Conservation (phyloP, 2,329 filamentous ascomycete species). For the Coniochaeta ligniaria region DNA sequence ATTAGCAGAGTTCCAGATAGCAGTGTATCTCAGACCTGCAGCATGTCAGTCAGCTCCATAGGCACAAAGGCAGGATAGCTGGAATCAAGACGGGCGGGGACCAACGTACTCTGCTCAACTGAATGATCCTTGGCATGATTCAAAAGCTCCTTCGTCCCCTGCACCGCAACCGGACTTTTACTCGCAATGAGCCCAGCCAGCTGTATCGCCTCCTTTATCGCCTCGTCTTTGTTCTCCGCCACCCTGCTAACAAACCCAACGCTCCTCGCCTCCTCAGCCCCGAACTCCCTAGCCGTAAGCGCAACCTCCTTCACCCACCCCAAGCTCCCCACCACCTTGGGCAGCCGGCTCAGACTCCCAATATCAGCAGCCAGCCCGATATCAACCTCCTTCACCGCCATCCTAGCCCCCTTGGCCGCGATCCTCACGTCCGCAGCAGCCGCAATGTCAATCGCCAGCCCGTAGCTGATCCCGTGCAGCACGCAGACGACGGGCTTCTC, state of each 20-base stretch:
- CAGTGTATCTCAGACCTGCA: slow-evolving; percentile 69
- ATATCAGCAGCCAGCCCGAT: slow-evolving; percentile 77
- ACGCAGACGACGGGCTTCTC: slow-evolving; percentile 87
- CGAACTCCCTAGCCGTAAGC: slow-evolving; percentile 63
- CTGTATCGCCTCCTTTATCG: slow-evolving; percentile 55
- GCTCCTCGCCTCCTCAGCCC: slow-evolving; percentile 58
- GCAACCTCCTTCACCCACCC: slow-evolving; percentile 78
- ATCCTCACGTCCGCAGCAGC: slow-evolving; percentile 66
- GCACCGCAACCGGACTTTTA: slow-evolving; percentile 84
- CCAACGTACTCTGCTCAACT: slow-evolving; percentile 63
- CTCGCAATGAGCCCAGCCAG: slow-evolving; percentile 59
- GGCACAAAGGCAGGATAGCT: neutral
- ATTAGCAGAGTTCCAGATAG: slow-evolving; percentile 79
- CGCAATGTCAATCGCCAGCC: slow-evolving; percentile 69
- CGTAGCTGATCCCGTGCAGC: slow-evolving; percentile 71
- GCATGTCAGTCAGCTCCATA: slow-evolving; percentile 3
- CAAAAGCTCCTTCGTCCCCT: slow-evolving; percentile 80
- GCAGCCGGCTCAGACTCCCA: slow-evolving; percentile 65
- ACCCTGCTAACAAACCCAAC: slow-evolving; percentile 66
- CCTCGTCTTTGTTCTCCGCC: slow-evolving; percentile 52
- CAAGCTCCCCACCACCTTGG: slow-evolving; percentile 62
- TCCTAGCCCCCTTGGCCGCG: slow-evolving; percentile 48
- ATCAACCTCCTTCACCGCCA: slow-evolving; percentile 76
- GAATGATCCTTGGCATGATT: slow-evolving; percentile 75
- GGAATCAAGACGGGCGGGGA: neutral